Percentiles rank a stretch among this genome's conserved stretches.
These are phyloP conservation scores for Logfia minima DNA, from an alignment of 129 eudicot genomes.

Conservation along the genomic window DNA sequence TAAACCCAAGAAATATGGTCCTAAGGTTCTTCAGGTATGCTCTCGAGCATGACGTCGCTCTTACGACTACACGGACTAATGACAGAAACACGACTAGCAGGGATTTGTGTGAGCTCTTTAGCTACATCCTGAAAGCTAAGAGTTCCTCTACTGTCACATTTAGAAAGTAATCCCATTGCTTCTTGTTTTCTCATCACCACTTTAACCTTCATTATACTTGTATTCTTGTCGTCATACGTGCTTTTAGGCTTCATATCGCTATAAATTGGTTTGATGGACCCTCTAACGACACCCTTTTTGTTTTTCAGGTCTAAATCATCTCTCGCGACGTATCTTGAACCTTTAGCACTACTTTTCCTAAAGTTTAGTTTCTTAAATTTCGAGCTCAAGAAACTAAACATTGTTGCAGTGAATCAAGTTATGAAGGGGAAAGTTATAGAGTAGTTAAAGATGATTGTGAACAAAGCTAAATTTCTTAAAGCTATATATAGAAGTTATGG, in stretches of 20 bases:
- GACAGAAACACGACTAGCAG: conserved; percentile 13
- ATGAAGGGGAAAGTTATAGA: background rate
- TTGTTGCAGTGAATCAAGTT: background rate
- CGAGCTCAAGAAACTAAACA: conserved; percentile 20
- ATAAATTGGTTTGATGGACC: background rate
- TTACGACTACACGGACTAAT: background rate
- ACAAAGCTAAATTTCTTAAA: background rate
- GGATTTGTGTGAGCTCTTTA: conserved; percentile 26
- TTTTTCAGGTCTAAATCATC: conserved; percentile 13
- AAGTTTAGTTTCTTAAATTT: background rate
- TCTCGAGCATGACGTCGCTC: background rate
- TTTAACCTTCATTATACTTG: conserved; percentile 16
- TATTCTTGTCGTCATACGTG: background rate
- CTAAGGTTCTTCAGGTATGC: conserved; percentile 24
- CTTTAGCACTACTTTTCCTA: conserved; percentile 7
- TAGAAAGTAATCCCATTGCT: conserved; percentile 31
- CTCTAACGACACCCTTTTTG: conserved; percentile 12
- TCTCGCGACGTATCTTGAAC: conserved; percentile 12
- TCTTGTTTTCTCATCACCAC: conserved; percentile 40
- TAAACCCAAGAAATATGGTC: background rate
- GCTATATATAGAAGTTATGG: conserved; percentile 4
- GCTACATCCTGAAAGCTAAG: conserved; percentile 26
- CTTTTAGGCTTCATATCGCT: background rate
- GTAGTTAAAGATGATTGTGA: background rate
- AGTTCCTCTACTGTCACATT: conserved; percentile 26